phyloP scores from a whole-genome alignment of 2,329 filamentous ascomycete species.

The Alternaria rosae region DNA sequence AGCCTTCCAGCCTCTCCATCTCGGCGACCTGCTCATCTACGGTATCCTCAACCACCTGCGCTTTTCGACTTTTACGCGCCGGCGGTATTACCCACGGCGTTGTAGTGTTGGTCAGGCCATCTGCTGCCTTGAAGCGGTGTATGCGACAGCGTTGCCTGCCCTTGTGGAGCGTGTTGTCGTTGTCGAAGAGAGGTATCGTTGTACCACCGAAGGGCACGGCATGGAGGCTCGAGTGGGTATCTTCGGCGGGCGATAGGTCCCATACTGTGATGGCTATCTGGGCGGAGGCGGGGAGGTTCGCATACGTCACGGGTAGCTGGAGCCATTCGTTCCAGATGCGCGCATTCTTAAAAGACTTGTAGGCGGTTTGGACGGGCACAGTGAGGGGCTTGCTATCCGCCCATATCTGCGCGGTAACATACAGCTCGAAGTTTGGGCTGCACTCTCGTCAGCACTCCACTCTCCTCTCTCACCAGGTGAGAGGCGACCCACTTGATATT shows the following conservation, averaged over 20 bases:
- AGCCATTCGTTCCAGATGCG: constrained; percentile 96
- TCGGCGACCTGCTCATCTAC: constrained; percentile 78
- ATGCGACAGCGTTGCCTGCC: constrained; percentile 90
- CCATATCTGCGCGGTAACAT: constrained; percentile 92
- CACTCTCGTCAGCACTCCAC: constrained; percentile 4
- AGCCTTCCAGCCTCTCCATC: constrained; percentile 83
- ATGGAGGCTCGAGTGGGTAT: constrained; percentile 73
- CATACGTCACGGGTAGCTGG: constrained; percentile 82
- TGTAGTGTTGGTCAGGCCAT: constrained; percentile 79
- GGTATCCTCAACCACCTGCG: constrained; percentile 55
- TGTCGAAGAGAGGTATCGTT: constrained; percentile 89
- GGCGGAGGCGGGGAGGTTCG: constrained; percentile 79
- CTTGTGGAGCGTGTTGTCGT: constrained; percentile 88
- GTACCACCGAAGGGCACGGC: constrained; percentile 93
- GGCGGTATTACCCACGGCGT: constrained; percentile 74
- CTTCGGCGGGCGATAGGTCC: constrained; percentile 86
- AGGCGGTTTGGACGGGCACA: constrained; percentile 89
- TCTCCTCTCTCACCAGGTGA: not conserved
- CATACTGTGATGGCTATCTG: constrained; percentile 92
- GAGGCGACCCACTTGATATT: constrained; percentile 69
- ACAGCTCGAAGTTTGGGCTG: constrained; percentile 85
- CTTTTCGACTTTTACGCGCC: constrained; percentile 60
- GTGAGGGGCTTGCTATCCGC: constrained; percentile 94
- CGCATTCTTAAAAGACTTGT: constrained; percentile 82
- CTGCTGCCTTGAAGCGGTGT: constrained; percentile 81